Evolutionary conservation across 331 rosid genomes (phyloP).

Genomic region (Stylosanthes scabra): DNA sequence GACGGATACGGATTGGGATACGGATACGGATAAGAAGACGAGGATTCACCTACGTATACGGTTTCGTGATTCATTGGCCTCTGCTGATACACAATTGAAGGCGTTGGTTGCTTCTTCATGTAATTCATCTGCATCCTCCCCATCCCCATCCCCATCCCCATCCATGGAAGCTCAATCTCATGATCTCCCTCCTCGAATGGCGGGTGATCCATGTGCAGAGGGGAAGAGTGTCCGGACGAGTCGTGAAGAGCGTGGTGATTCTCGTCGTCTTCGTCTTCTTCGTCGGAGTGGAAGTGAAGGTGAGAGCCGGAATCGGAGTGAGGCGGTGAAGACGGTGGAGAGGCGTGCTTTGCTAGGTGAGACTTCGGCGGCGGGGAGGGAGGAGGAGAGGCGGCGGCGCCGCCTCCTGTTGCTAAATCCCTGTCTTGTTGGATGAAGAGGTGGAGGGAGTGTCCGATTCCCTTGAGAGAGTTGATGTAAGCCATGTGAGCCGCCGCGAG

Average conservation of each 20-base stretch:
- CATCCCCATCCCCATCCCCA: too few species aligned
- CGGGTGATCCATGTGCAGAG: conserved; percentile 45
- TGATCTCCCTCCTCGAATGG: background rate
- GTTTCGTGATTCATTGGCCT: conserved; percentile 56
- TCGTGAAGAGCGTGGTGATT: conserved; percentile 52
- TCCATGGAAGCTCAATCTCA: too few species aligned
- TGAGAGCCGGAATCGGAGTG: conserved; percentile 64
- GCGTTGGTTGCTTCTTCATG: conserved; percentile 67
- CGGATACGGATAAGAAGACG: conserved; percentile 46
- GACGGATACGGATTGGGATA: conserved; percentile 3
- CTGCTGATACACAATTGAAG: conserved; percentile 72
- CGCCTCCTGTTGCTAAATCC: background rate
- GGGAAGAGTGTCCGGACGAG: conserved; percentile 63
- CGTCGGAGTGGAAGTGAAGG: conserved; percentile 48
- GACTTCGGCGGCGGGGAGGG: conserved; percentile 30
- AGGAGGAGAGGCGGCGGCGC: conserved; percentile 13
- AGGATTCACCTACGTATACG: conserved; percentile 69
- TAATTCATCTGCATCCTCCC: conserved; percentile 55
- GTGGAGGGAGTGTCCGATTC: conserved; percentile 69
- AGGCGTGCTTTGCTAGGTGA: conserved; percentile 25
- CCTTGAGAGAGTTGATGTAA: conserved; percentile 70
- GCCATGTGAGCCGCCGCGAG: conserved; percentile 80
- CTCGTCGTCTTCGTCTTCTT: conserved; percentile 35
- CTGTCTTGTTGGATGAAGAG: conserved; percentile 56
- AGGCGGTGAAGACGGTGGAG: conserved; percentile 31